Evolutionary conservation across 129 eudicot genomes (phyloP).

Genomic region (Daucus carota): DH1_v3.0 NC_030383.2:34281501-34282000

Average conservation of each 20-base stretch:
- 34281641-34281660: not conserved
- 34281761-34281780: not conserved
- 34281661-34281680: not conserved
- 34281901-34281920: not conserved
- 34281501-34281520: not conserved
- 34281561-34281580: not conserved
- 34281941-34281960: not conserved
- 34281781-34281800: not conserved
- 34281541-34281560: not conserved
- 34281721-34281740: not conserved
- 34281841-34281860: slow-evolving; percentile 97
- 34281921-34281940: not conserved
- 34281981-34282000: not conserved
- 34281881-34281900: slow-evolving; percentile 50
- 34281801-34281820: slow-evolving; percentile 97
- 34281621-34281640: not conserved
- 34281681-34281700: not conserved
- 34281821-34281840: slow-evolving; percentile 94
- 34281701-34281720: not conserved
- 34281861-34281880: slow-evolving; percentile 56
- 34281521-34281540: not conserved
- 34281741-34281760: not conserved
- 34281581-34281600: not conserved
- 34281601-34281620: not conserved
- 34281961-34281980: not conserved